Evolutionary conservation across 192 early-diverging fungal genomes (phyloP), one percentile per base, ranked within the genome.

Genomic region (Backusella psychrophila): DNA sequence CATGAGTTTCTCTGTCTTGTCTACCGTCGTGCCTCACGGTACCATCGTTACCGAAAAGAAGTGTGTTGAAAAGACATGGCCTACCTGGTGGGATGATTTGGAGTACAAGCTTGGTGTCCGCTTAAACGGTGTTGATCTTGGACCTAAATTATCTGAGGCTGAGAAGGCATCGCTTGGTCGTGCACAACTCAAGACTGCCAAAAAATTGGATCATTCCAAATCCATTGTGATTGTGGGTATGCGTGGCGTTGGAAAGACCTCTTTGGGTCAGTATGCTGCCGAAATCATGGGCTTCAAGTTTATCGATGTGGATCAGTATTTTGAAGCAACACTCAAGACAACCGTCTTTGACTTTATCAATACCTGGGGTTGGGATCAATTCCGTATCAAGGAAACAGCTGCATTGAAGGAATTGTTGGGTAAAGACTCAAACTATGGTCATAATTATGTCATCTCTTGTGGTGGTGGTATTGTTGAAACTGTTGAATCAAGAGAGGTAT

Each of bases 21-120:
- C 91, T 15, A 93, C 88, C 29, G 92, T 92, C 36, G 88, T 94
- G 21, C 90, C 93, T 19, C 77, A 82, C 15, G 93, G 92, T 7
- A 90, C 91, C 0, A 88, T 91, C 75, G 90, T 99, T 69, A 89
- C 87, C 70, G 98, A 99, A 83, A 96, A 96, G 82, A 93, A 96
- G 77, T 99, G 98, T 81, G 97, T 98, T 6, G 98, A 96, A 80
- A 99, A 99, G 87, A 99, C 98, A 1, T 99, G 98, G 98, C 98
- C 98, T 31, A 90, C 86, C 66, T 99, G 98, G 98, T 99, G 98
- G 98, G 97, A 99, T 73, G 90, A 93, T 49, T 85, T 99, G 11
- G 93, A 94, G 63, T 88, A 91, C 75, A 90, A 90, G 31, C 83
- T 99, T 44, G 92, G 91, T 26, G 92, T 92, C 7, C 82, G 84